A percentile compares a stretch with the other conserved stretches of the same genome.
phyloP scores from a whole-genome alignment of 2,329 filamentous ascomycete genomes.

The Neurospora sp. region DNA sequence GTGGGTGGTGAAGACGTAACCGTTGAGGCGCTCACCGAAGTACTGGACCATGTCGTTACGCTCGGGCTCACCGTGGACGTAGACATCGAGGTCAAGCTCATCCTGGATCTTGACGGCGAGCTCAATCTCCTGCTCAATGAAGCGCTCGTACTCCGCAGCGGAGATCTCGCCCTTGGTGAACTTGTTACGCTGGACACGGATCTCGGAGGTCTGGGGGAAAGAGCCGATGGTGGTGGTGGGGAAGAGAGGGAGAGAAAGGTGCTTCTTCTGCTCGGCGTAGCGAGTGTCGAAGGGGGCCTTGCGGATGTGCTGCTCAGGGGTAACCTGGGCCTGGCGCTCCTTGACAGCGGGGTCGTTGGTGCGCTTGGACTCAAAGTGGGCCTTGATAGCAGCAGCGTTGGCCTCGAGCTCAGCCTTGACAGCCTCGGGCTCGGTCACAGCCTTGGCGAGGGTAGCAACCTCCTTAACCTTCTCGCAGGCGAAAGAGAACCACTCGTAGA shows the following conservation, averaged over 20 bases:
- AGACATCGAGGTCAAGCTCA: conserved; percentile 93
- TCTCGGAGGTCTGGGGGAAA: conserved; percentile 99
- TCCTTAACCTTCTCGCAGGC: conserved; percentile 89
- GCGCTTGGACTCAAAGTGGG: conserved; percentile 82
- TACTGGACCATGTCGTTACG: conserved; percentile 99
- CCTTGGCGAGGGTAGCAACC: conserved; percentile 90
- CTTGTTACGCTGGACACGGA: conserved; percentile 93
- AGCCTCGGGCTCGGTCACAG: conserved; percentile 80
- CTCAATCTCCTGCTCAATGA: conserved; percentile 98
- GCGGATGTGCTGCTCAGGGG: conserved; percentile 78
- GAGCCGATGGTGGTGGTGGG: conserved; percentile 98
- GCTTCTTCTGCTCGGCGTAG: conserved; percentile 80
- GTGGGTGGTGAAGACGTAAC: conserved; percentile 98
- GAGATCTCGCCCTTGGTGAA: conserved; percentile 98
- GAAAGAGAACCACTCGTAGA: conserved; percentile 98
- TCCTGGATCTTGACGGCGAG: conserved; percentile 95
- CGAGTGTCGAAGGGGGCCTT: conserved; percentile 79
- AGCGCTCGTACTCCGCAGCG: conserved; percentile 86
- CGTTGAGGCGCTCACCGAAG: conserved; percentile 94
- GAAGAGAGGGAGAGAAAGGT: conserved; percentile 92
- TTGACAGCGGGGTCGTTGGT: conserved; percentile 98
- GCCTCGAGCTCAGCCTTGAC: conserved; percentile 87
- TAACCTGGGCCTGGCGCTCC: conserved; percentile 87
- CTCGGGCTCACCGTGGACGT: conserved; percentile 97
- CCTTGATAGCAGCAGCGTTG: conserved; percentile 88